Evolutionary conservation across 371 early-diverging fungal genomes (phyloP), one percentile per base, ranked within the genome.

Genomic region (Saksenaea vasiformis): DNA sequence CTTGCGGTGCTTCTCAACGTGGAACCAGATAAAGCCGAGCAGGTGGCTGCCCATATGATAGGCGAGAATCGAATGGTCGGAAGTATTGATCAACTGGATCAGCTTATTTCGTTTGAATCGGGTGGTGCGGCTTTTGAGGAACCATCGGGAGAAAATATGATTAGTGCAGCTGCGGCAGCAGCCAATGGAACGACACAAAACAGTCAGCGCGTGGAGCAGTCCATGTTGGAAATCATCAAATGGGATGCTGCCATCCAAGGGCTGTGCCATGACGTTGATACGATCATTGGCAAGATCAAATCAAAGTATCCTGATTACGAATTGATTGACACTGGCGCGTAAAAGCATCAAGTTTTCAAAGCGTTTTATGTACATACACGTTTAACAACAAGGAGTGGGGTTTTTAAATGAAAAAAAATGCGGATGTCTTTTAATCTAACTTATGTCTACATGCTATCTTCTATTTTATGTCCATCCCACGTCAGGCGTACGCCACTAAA

Each of bases 41-140:
- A 80, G 22, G 82, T 91, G 43, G 95, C 95, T 9, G 82, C 88
- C 11, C 86, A 85, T 31, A 96, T 96, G 97, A 94, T 96, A 73
- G 87, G 85, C n/a, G 95, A 96, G 73, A 89, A 90, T 17, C 75
- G 95, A 34, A 83, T 97, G 88, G 74, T 83, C 8, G 98, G 94
- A 19, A 86, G 87, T 34, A 93, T 97, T 62, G 98, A 97, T 76
- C 98, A 96, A 67, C 84, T 95, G 39, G 94, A 94, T 27, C 75
- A 84, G 28, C 71, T 93, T 36, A 90, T 97, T 51, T 90, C 87
- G 54, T 97, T 97, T 65, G 90, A 90, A 64, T 88, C 91, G n/a
- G 79, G 82, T 1, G 79, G 80, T 13, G 82, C 76, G 2, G 76
- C 74, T 11, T 70, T 74, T 34, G 73, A 75, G 17, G 65, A 68